Conservation (phyloP, 2,329 filamentous ascomycete species). For the Malbranchea cinnamomea region DNA sequence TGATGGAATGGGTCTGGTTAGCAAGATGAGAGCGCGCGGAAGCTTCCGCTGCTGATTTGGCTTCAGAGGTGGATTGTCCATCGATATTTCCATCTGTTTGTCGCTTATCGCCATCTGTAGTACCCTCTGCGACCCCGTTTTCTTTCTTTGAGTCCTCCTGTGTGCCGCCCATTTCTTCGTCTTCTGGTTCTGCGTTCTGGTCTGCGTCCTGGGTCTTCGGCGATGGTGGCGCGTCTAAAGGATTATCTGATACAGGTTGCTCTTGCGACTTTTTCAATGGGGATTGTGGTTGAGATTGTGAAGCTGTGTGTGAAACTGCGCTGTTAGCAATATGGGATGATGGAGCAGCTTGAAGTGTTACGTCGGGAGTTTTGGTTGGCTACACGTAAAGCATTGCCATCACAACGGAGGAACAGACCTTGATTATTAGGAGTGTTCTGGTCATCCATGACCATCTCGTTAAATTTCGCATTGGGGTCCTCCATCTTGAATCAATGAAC, state of each 20-base stretch:
- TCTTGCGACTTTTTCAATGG: slow-evolving; percentile 18
- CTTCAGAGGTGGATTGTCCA: slow-evolving; percentile 46
- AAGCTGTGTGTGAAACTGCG: slow-evolving; percentile 11
- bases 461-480: slow-evolving; percentile 17
- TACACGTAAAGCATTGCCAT: background rate
- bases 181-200: slow-evolving; percentile 44
- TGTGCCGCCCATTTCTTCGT: slow-evolving; percentile 68
- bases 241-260: slow-evolving; percentile 40
- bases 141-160: slow-evolving; percentile 31
- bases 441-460: slow-evolving; percentile 17
- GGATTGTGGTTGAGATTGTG: slow-evolving; percentile 21
- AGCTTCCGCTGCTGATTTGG: slow-evolving; percentile 68
- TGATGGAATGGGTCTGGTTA: slow-evolving; percentile 85
- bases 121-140: slow-evolving; percentile 22
- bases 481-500: slow-evolving; percentile 24
- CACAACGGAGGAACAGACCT: slow-evolving; percentile 10
- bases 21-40: slow-evolving; percentile 85
- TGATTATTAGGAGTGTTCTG: slow-evolving; percentile 16
- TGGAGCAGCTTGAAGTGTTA: slow-evolving; percentile 2
- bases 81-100: slow-evolving; percentile 34
- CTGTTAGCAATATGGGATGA: slow-evolving; percentile 12
- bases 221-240: slow-evolving; percentile 53
- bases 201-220: slow-evolving; percentile 47
- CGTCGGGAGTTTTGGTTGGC: slow-evolving; percentile 8
- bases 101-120: slow-evolving; percentile 29